Percentiles rank a stretch among this genome's conserved stretches.
Evolutionary conservation across 306 rosid genomes (phyloP).

Genomic region (Inga oerstediana): DNA sequence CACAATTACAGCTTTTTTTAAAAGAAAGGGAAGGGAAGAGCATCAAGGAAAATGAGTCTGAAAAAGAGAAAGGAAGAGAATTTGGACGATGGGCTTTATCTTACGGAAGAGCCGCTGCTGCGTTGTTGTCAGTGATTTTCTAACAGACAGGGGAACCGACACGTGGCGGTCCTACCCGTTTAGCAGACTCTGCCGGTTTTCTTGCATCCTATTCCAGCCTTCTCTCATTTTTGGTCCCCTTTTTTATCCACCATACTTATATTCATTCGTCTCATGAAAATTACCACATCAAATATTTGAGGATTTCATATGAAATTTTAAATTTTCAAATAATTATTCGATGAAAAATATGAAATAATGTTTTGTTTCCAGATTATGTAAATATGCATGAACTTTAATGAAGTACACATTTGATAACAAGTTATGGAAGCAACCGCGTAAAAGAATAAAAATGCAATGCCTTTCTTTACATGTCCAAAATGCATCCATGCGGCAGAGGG

Average conservation of each 20-base stretch:
- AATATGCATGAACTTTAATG: background rate
- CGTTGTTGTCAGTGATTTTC: slow-evolving; percentile 19
- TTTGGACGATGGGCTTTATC: background rate
- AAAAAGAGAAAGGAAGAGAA: background rate
- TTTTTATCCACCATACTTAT: background rate
- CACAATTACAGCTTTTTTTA: background rate
- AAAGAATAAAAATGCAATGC: background rate
- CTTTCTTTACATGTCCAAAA: background rate
- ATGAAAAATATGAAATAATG: background rate
- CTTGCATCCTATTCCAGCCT: background rate
- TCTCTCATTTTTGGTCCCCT: too few species aligned
- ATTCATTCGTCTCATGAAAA: background rate
- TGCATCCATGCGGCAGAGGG: background rate
- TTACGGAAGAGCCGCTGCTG: background rate
- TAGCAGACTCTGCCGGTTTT: background rate
- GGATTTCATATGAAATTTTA: background rate
- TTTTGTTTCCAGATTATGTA: background rate
- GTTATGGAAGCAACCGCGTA: background rate
- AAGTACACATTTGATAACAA: background rate
- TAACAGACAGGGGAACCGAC: slow-evolving; percentile 35
- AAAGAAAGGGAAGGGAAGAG: background rate
- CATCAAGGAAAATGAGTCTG: background rate
- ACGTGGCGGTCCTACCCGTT: slow-evolving; percentile 17
- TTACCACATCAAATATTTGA: background rate
- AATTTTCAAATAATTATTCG: background rate